A percentile compares a stretch with the other conserved stretches of the same genome.
Conservation (phyloP, 2,329 filamentous ascomycete species). For the Fusarium floridanum region DNA sequence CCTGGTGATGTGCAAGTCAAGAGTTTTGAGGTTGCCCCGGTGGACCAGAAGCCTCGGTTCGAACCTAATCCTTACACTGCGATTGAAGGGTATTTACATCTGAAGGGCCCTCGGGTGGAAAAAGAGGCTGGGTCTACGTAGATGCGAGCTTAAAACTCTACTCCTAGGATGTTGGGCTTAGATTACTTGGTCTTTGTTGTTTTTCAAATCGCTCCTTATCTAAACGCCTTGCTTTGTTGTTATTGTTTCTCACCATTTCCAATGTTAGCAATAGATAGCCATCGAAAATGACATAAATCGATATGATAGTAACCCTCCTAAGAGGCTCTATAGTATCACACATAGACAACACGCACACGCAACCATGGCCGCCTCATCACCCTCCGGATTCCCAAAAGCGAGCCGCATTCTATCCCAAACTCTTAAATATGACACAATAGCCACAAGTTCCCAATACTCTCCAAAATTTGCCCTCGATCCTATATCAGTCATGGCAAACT, state of each 20-base stretch:
- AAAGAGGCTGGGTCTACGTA: no score
- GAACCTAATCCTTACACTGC: slow-evolving; percentile 22
- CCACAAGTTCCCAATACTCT: neutral
- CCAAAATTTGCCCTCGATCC: neutral
- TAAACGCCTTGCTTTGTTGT: no score
- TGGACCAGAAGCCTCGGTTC: neutral
- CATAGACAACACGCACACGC: neutral
- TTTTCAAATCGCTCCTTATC: no score
- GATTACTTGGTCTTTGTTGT: no score
- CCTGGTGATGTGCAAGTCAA: no score
- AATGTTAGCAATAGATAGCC: no score
- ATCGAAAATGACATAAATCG: no score
- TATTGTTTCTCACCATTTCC: no score
- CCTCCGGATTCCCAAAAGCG: neutral
- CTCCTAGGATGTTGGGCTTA: no score
- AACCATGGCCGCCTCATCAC: neutral
- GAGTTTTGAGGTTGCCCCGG: neutral
- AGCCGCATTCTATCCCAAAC: neutral
- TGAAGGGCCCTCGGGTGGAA: neutral
- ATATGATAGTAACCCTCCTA: no score
- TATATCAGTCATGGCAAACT: neutral
- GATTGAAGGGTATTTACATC: slow-evolving; percentile 24
- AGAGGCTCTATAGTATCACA: neutral
- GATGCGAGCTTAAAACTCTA: no score
- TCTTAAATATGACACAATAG: neutral